Evolutionary conservation across 345 rosid species (phyloP).

Genomic region (Rhodamnia argentea): DNA sequence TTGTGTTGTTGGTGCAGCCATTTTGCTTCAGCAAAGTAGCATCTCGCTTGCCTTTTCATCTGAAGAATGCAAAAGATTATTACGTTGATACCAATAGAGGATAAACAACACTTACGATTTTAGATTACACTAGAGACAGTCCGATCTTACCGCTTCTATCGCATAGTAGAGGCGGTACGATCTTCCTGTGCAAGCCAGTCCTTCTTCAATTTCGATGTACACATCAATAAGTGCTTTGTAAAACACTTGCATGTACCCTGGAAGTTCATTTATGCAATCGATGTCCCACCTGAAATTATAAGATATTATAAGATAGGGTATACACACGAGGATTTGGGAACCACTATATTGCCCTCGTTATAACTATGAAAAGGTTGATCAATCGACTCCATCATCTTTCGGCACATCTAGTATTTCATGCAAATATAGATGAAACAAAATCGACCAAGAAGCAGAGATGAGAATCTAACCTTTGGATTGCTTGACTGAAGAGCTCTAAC

Average conservation of each 20-base stretch:
- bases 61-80: not conserved
- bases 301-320: not conserved
- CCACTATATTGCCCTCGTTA: not conserved
- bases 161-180: conserved; percentile 5
- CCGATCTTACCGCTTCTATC: conserved; percentile 14
- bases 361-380: not conserved
- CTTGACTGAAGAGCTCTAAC: conserved; percentile 14
- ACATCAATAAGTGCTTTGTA: conserved; percentile 16
- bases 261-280: conserved; percentile 2
- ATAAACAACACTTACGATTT: not conserved
- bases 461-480: not conserved
- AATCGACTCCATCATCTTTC: no score
- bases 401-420: not conserved
- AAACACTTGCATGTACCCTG: conserved; percentile 20
- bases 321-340: not conserved
- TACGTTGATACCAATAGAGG: not conserved
- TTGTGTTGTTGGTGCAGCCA: not conserved
- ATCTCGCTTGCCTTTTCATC: not conserved
- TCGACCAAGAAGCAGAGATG: not conserved
- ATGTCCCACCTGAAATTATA: conserved; percentile 19
- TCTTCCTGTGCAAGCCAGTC: conserved; percentile 3
- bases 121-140: not conserved
- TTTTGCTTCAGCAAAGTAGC: not conserved
- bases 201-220: conserved; percentile 9
- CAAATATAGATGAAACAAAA: not conserved